phyloP scores from a whole-genome alignment of 306 rosid species.

The Quillaja saponaria region DNA sequence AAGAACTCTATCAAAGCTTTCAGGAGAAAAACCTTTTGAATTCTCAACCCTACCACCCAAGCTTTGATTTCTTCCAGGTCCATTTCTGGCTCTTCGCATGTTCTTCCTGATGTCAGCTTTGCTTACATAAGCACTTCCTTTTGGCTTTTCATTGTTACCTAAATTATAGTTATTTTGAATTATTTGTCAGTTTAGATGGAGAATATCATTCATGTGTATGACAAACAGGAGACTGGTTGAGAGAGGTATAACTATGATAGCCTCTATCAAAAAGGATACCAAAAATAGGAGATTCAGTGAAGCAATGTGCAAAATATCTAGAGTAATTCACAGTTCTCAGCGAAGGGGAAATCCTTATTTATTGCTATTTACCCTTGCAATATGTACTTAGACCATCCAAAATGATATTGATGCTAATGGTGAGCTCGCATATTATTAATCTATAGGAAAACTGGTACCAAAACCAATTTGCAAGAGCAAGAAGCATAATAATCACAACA shows the following conservation, averaged over 20 bases:
- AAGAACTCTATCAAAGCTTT: slow-evolving; percentile 95
- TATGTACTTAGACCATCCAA: not conserved
- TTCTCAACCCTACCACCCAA: slow-evolving; percentile 72
- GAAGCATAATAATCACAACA: too few relatives aligned
- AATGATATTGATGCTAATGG: slow-evolving; percentile 9
- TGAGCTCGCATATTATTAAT: not conserved
- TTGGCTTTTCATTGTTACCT: slow-evolving; percentile 50
- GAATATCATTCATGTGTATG: slow-evolving; percentile 17
- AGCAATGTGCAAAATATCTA: slow-evolving; percentile 17
- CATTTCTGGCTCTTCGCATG: slow-evolving; percentile 65
- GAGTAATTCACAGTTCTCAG: slow-evolving; percentile 11
- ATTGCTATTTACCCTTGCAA: slow-evolving; percentile 3
- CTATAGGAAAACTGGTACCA: too few relatives aligned
- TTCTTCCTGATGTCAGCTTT: slow-evolving; percentile 73
- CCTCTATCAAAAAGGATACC: slow-evolving; percentile 17
- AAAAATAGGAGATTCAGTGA: slow-evolving; percentile 11
- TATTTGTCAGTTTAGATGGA: slow-evolving; percentile 18
- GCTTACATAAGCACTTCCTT: slow-evolving; percentile 57
- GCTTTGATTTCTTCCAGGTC: slow-evolving; percentile 84
- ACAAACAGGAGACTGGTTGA: slow-evolving; percentile 24
- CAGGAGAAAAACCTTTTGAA: slow-evolving; percentile 78
- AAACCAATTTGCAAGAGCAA: too few relatives aligned
- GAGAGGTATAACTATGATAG: slow-evolving; percentile 19
- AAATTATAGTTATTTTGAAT: slow-evolving; percentile 36
- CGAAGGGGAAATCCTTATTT: slow-evolving; percentile 10